phyloP scores from a whole-genome alignment of 1,284 basidiomycete genomes.

The Coriolopsis trogii region DNA sequence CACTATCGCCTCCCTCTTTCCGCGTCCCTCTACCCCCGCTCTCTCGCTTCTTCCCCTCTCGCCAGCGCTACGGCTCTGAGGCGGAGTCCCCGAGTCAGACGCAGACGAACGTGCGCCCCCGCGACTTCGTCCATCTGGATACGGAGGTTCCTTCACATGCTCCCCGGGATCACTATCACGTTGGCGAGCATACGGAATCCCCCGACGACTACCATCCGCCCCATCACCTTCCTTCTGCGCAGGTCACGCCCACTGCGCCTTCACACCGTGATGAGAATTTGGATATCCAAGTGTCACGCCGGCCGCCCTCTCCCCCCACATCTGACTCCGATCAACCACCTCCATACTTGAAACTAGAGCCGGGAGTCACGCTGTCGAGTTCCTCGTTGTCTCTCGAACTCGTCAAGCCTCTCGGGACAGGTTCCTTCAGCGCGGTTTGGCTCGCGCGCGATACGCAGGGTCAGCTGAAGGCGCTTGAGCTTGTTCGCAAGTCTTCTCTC shows the following conservation, averaged over 20 bases:
- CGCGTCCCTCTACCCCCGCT: slow-evolving; percentile 30
- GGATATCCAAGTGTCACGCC: slow-evolving; percentile 1
- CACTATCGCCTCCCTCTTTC: slow-evolving; percentile 29
- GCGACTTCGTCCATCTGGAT: slow-evolving; percentile 28
- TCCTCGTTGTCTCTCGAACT: slow-evolving; percentile 44
- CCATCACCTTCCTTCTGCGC: not conserved
- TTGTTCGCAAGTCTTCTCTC: slow-evolving; percentile 42
- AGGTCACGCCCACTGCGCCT: slow-evolving; percentile 6
- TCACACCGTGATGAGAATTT: slow-evolving; percentile 9
- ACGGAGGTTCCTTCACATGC: slow-evolving; percentile 7
- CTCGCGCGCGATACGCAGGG: slow-evolving; percentile 57
- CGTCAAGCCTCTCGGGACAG: slow-evolving; percentile 63
- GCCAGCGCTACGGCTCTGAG: slow-evolving; percentile 30
- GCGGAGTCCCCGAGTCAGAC: slow-evolving; percentile 19
- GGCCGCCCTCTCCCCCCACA: slow-evolving; percentile 14
- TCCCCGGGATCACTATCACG: slow-evolving; percentile 2
- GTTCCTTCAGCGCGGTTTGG: slow-evolving; percentile 82
- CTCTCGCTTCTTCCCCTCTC: slow-evolving; percentile 38
- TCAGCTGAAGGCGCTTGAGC: slow-evolving; percentile 36
- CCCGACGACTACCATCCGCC: slow-evolving; percentile 11
- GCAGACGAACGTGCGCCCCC: slow-evolving; percentile 24
- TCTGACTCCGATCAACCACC: slow-evolving; percentile 17
- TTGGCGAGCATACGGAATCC: slow-evolving; percentile 15
- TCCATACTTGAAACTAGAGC: slow-evolving; percentile 9
- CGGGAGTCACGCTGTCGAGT: slow-evolving; percentile 28